Conservation (phyloP, 1,284 basidiomycete species). For the Ustanciosporium gigantosporum region DNA sequence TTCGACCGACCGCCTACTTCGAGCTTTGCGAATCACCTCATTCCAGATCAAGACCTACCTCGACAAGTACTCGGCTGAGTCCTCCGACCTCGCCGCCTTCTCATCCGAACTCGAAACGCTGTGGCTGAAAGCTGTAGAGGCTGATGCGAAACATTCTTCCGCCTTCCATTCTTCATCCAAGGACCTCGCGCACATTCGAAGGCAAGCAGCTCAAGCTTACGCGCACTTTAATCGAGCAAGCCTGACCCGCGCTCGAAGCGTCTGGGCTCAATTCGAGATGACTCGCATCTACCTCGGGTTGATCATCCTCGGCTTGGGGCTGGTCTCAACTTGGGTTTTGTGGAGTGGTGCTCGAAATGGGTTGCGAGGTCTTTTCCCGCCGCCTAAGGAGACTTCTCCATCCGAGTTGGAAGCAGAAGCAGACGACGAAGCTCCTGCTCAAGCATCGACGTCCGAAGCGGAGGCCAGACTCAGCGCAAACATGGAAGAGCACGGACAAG, state of each 20-base stretch:
- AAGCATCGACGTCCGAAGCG: neutral
- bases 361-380: slow-evolving; percentile 2
- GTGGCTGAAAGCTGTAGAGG: slow-evolving; percentile 36
- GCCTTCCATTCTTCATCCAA: slow-evolving; percentile 22
- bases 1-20: slow-evolving; percentile 63
- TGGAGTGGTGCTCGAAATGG: slow-evolving; percentile 8
- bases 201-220: slow-evolving; percentile 38
- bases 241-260: slow-evolving; percentile 73
- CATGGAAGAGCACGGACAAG: slow-evolving; percentile 9
- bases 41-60: slow-evolving; percentile 79
- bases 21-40: slow-evolving; percentile 75
- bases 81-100: slow-evolving; percentile 68
- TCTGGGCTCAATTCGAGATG: slow-evolving; percentile 94
- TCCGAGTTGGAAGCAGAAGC: neutral
- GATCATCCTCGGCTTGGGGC: slow-evolving; percentile 58
- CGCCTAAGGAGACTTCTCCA: neutral
- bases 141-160: slow-evolving; percentile 33
- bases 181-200: slow-evolving; percentile 9
- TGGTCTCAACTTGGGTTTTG: slow-evolving; percentile 12
- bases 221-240: slow-evolving; percentile 70
- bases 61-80: slow-evolving; percentile 71
- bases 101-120: slow-evolving; percentile 48
- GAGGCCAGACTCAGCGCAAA: neutral
- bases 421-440: neutral
- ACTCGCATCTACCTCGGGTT: slow-evolving; percentile 73